These are phyloP conservation scores for Leptographium galeiforme DNA, from an alignment of 2,329 filamentous ascomycete genomes.

Conservation along the genomic window DNA sequence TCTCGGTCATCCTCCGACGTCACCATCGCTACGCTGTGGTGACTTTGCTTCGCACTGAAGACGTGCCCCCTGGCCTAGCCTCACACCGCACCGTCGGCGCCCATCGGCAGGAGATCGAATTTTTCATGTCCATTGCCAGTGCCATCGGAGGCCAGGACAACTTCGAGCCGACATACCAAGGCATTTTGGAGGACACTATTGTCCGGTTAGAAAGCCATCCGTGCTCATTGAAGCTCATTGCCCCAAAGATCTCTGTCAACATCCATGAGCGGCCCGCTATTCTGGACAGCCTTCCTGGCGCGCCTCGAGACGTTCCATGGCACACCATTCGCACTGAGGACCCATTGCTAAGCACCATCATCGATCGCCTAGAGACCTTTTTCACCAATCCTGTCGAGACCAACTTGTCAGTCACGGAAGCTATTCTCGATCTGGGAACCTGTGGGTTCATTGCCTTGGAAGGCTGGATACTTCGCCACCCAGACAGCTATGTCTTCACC, in stretches of 20 bases:
- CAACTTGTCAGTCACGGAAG: conserved; percentile 77
- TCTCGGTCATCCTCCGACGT: conserved; percentile 72
- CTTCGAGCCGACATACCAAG: conserved; percentile 60
- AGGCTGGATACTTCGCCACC: conserved; percentile 75
- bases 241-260: conserved; percentile 42
- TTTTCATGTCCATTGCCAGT: conserved; percentile 55
- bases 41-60: conserved; percentile 57
- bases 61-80: conserved; percentile 23
- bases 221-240: conserved; percentile 57
- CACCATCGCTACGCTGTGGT: conserved; percentile 79
- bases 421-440: conserved; percentile 66
- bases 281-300: conserved; percentile 42
- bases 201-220: conserved; percentile 57
- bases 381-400: conserved; percentile 85
- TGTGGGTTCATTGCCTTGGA: conserved; percentile 79
- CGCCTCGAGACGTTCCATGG: conserved; percentile 44
- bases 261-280: conserved; percentile 43
- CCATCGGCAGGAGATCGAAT: conserved; percentile 61
- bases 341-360: conserved; percentile 49
- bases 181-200: conserved; percentile 57
- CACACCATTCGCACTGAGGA: conserved; percentile 52
- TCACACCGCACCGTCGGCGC: conserved; percentile 52
- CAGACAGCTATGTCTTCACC: conserved; percentile 46
- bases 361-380: conserved; percentile 61
- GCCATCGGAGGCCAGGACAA: conserved; percentile 54